Conservation (phyloP, 2,329 filamentous ascomycete species). For the Periconia macrospinosa region DNA sequence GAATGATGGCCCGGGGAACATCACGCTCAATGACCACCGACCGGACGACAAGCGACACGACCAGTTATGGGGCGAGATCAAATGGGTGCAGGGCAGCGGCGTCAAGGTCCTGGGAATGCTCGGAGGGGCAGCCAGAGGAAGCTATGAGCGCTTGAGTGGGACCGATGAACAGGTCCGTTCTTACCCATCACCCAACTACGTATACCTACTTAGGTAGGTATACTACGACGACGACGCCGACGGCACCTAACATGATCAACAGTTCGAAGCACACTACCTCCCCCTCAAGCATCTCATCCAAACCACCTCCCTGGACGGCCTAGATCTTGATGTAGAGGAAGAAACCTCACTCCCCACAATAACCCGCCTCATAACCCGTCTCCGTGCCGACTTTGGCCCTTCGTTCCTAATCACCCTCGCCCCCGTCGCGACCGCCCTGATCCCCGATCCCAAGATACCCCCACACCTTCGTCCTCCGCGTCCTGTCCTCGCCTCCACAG, state of each 20-base stretch:
- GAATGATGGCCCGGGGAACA: slow-evolving; percentile 65
- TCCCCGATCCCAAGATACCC: slow-evolving; percentile 47
- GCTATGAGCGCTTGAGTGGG: slow-evolving; percentile 57
- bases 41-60: slow-evolving; percentile 69
- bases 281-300: slow-evolving; percentile 69
- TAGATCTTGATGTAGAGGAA: slow-evolving; percentile 63
- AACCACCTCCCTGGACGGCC: slow-evolving; percentile 49
- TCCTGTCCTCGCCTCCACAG: slow-evolving; percentile 26
- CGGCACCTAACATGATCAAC: slow-evolving; percentile 14
- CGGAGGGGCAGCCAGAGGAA: slow-evolving; percentile 79
- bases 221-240: too few species aligned
- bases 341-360: slow-evolving; percentile 67
- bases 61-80: slow-evolving; percentile 77
- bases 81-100: slow-evolving; percentile 69
- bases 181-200: slow-evolving; percentile 4
- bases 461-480: slow-evolving; percentile 32
- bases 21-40: slow-evolving; percentile 79
- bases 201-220: too few species aligned
- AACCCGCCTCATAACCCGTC: slow-evolving; percentile 52
- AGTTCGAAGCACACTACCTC: slow-evolving; percentile 74
- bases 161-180: slow-evolving; percentile 30
- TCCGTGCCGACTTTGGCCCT: slow-evolving; percentile 65
- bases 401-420: slow-evolving; percentile 78
- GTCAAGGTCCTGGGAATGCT: slow-evolving; percentile 85
- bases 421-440: slow-evolving; percentile 75